Evolutionary conservation across 805 yeast genomes (phyloP), one percentile per base, ranked within the genome.

Genomic region (Wickerhamiella kazuoi): DNA sequence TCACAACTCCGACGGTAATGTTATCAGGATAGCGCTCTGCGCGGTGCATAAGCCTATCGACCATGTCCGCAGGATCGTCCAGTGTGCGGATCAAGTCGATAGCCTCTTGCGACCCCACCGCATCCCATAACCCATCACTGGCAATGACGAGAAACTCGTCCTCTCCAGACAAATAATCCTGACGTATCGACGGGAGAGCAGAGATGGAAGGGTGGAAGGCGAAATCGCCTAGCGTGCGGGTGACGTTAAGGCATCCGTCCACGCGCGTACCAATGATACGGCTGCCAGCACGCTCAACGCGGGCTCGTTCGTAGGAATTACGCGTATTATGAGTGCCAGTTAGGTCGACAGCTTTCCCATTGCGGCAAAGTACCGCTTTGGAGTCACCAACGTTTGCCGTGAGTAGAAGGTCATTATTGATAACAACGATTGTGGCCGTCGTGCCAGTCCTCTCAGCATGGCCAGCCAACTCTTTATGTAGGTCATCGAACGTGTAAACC

Each of bases 121-220:
- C 95, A 56, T 87, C 98, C 97, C 97, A 87, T 8, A 87, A 62
- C 0, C 98, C 98, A 58, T 87, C 98, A 57, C 97, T 87, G 0
- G 96, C 97, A 43, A 87, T 61, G 37, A 87, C 84, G 51, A 87
- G 57, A 52, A 81, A 82, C 48, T 79, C 79, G 55, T 86, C 95
- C 8, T 61, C 64, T 1, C 57, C 58, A 19, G 67, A 67, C 24
- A 90, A 63, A 50, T 76, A 82, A 1, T 93, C 82, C 35, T 83
- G 72, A 0, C 97, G 81, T 0, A 97, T 87, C 53, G 78, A 90
- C 1, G 98, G 98, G 39, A 75, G 72, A 0, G 95, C 94, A 24
- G 82, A 72, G 16, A 87, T 94, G 42, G 80, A 63, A 37, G 76
- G 79, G 56, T 90, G 90, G 72, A 87, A 77, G 56, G 82, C 84